Evolutionary conservation across 768 basidiomycete genomes (phyloP).

Genomic region (Trametes sanguinea): DNA sequence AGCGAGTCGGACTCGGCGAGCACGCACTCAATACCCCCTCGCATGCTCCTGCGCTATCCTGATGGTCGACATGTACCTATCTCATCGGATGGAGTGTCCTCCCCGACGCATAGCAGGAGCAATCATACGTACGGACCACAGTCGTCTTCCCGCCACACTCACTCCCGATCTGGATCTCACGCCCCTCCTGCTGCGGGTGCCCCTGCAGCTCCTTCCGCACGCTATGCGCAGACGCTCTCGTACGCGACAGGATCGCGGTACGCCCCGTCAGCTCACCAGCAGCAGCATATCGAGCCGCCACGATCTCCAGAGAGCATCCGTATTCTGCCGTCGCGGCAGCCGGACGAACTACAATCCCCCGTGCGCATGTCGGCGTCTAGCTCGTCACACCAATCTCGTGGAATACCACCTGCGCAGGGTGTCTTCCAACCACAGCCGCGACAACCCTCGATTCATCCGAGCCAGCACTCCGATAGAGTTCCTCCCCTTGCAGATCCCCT

Average conservation of each 20-base stretch:
- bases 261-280: conserved; percentile 15
- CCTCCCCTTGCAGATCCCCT: conserved; percentile 20
- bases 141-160: conserved; percentile 19
- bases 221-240: conserved; percentile 30
- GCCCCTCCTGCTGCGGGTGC: conserved; percentile 14
- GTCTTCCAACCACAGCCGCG: conserved; percentile 17
- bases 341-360: conserved; percentile 19
- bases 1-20: conserved; percentile 45
- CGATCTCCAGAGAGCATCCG: conserved; percentile 34
- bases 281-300: conserved; percentile 24
- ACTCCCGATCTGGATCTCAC: conserved; percentile 23
- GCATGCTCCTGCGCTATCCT: conserved; percentile 68
- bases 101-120: conserved; percentile 12
- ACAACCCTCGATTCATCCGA: conserved; percentile 20
- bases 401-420: conserved; percentile 12
- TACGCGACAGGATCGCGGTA: conserved; percentile 28
- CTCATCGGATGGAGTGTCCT: conserved; percentile 35
- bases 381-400: conserved; percentile 17
- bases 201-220: conserved; percentile 14
- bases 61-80: conserved; percentile 71
- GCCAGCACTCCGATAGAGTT: conserved; percentile 20
- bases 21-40: conserved; percentile 57
- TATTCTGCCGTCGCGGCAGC: conserved; percentile 31
- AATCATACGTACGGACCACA: conserved; percentile 14
- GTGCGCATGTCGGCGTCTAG: conserved; percentile 16